Evolutionary conservation across 306 rosid species (phyloP).

Genomic region (Trifolium subterraneum): DNA sequence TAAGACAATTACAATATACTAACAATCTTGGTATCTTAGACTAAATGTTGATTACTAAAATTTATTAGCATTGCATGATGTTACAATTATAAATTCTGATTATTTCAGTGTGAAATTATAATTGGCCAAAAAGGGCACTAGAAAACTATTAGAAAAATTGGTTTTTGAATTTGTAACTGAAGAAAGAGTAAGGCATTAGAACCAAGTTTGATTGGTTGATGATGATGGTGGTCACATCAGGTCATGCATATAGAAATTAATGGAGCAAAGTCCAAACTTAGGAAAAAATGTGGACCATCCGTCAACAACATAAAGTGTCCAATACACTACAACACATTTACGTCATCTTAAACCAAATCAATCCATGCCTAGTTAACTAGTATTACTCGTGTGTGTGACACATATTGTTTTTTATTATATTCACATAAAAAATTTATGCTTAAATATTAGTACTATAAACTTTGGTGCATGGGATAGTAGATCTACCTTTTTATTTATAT

Average conservation of each 20-base stretch:
- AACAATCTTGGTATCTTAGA: background rate
- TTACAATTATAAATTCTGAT: constrained; percentile 23
- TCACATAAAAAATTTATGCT: no score
- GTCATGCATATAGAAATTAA: constrained; percentile 24
- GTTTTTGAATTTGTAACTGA: constrained; percentile 1
- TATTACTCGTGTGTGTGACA: constrained; percentile 13
- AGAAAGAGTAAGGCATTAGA: constrained; percentile 29
- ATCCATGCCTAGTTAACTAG: constrained; percentile 26
- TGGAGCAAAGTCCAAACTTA: constrained; percentile 34
- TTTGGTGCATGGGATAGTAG: no score
- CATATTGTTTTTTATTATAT: background rate
- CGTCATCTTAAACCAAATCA: constrained; percentile 49
- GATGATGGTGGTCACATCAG: constrained; percentile 42
- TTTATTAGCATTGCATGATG: background rate
- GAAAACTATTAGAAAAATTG: constrained; percentile 17
- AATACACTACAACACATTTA: constrained; percentile 5
- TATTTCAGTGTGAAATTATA: constrained; percentile 14
- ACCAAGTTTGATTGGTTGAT: constrained; percentile 38
- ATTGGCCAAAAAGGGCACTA: constrained; percentile 21
- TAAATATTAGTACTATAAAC: no score
- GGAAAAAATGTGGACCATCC: constrained; percentile 43
- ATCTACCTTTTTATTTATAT: background rate
- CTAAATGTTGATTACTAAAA: constrained; percentile 32
- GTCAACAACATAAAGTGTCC: constrained; percentile 20
- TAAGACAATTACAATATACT: background rate